phyloP scores from a whole-genome alignment of 1,139 yeast genomes.

The Candida sanyaensis region DNA sequence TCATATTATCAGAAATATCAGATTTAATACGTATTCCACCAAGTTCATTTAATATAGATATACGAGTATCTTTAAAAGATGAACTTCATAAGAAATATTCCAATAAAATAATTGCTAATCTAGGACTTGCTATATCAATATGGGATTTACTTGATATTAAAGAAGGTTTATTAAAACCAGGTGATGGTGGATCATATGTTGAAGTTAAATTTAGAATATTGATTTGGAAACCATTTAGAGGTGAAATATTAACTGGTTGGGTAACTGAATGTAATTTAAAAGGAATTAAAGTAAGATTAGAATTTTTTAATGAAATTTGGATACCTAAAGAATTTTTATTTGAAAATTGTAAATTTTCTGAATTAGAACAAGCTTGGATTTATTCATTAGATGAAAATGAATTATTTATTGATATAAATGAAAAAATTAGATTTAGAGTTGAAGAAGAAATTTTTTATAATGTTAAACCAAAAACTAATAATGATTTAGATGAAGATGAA shows the following conservation, averaged over 20 bases:
- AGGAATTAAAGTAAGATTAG: slow-evolving; percentile 82
- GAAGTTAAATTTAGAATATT: slow-evolving; percentile 74
- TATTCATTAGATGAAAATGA: slow-evolving; percentile 79
- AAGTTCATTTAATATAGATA: slow-evolving; percentile 71
- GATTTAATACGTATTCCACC: slow-evolving; percentile 92
- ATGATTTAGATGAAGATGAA: slow-evolving; percentile 41
- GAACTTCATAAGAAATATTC: slow-evolving; percentile 85
- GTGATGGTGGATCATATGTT: slow-evolving; percentile 91
- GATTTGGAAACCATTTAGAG: slow-evolving; percentile 91
- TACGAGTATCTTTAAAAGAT: slow-evolving; percentile 69
- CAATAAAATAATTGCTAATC: slow-evolving; percentile 76
- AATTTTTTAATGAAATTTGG: slow-evolving; percentile 88
- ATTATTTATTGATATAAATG: slow-evolving; percentile 84
- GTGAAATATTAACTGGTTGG: slow-evolving; percentile 94
- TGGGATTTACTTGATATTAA: slow-evolving; percentile 81
- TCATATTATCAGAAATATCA: slow-evolving; percentile 73
- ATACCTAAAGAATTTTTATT: slow-evolving; percentile 81
- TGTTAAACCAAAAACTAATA: slow-evolving; percentile 73
- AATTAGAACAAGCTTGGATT: slow-evolving; percentile 90
- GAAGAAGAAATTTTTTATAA: slow-evolving; percentile 87
- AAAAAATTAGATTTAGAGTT: slow-evolving; percentile 84
- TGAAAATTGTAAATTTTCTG: slow-evolving; percentile 71
- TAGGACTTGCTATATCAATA: slow-evolving; percentile 81
- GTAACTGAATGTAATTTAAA: slow-evolving; percentile 83
- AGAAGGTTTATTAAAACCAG: slow-evolving; percentile 89